Evolutionary conservation across 1,284 basidiomycete genomes (phyloP), one percentile per base, ranked within the genome.

Genomic region (Microbotryomycetes sp.): DNA sequence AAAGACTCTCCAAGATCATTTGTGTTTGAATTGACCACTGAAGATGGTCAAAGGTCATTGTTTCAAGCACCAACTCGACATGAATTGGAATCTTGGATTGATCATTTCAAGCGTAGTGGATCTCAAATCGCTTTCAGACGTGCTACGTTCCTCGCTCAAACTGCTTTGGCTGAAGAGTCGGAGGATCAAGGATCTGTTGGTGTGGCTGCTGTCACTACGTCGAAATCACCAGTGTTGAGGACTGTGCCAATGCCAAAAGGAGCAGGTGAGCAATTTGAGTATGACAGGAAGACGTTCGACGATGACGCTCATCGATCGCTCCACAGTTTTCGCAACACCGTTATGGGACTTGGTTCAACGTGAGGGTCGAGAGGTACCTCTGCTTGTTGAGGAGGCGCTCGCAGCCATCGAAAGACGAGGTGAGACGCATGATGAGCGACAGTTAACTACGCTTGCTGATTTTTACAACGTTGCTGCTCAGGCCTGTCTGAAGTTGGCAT

Each of bases 11-110:
- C 87, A 64, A 81, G 88, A 30, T 87, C 87, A 50, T 90, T 84
- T 73, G 84, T 83, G 42, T 88, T 90, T 78, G 83, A 87, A 71
- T 78, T 91, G 46, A 83, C 86, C 68, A 87, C 88, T 1, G 89
- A 91, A 72, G 88, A 91, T 72, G 89, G 89, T 4, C 87, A 86
- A 0, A 84, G 86, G 68, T 88, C 88, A 69, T 75, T 89, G 28
- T 76, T 91, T 19, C 88, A 91, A 73, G 84, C 87, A 1, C 74
- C 83, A 31, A 83, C 80, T 62, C 82, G 80, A 72, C 77, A 79
- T 30, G 87, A 89, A 66, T 84, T 87, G 82, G 79, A 74, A 56
- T 83, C 80, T 68, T 91, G 89, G 88, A 79, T 88, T 60, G 82
- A 85, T 25, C 84, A 82, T 16, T 84, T 91, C 63, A 81, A 81